Percentiles rank a stretch among this genome's conserved stretches.
Conservation (phyloP, 371 early-diverging fungal species). For the Mucor saturninus region DNA sequence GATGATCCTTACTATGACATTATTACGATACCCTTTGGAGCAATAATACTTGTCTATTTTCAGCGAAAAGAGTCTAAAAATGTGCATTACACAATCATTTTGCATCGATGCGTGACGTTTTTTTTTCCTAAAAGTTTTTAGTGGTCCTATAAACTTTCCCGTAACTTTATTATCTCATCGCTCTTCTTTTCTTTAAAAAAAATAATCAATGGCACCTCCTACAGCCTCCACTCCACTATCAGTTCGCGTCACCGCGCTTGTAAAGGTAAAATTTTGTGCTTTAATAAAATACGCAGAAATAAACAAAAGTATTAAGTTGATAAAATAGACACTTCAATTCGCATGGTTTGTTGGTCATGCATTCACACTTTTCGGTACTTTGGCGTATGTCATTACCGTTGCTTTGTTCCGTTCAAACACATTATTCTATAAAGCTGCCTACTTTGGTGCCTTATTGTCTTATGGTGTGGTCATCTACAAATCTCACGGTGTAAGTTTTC, state of each 20-base stretch:
- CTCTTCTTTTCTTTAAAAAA: conserved; percentile 15
- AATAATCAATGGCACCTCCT: conserved; percentile 23
- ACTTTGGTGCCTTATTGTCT: conserved; percentile 73
- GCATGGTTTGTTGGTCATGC: conserved; percentile 60
- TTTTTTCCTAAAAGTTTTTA: too few relatives aligned
- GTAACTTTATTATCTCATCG: conserved; percentile 7
- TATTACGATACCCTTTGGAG: too few relatives aligned
- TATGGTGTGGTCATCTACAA: conserved; percentile 91
- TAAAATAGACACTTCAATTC: conserved; percentile 61
- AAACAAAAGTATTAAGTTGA: not conserved
- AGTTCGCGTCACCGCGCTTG: conserved; percentile 28
- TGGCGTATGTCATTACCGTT: conserved; percentile 38
- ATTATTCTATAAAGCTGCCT: conserved; percentile 63
- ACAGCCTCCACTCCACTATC: conserved; percentile 30
- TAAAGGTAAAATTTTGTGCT: conserved; percentile 18
- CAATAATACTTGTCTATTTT: too few relatives aligned
- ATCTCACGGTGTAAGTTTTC: conserved; percentile 73
- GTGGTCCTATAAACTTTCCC: not conserved
- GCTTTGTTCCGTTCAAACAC: conserved; percentile 38
- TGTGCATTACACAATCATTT: too few relatives aligned
- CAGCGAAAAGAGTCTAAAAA: too few relatives aligned
- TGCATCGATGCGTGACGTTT: too few relatives aligned
- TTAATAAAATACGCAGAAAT: conserved; percentile 4
- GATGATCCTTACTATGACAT: too few relatives aligned
- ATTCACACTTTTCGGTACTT: conserved; percentile 41